phyloP scores from a whole-genome alignment of 176 grass and related monocot genomes.

The Neostapfia colusana region DNA sequence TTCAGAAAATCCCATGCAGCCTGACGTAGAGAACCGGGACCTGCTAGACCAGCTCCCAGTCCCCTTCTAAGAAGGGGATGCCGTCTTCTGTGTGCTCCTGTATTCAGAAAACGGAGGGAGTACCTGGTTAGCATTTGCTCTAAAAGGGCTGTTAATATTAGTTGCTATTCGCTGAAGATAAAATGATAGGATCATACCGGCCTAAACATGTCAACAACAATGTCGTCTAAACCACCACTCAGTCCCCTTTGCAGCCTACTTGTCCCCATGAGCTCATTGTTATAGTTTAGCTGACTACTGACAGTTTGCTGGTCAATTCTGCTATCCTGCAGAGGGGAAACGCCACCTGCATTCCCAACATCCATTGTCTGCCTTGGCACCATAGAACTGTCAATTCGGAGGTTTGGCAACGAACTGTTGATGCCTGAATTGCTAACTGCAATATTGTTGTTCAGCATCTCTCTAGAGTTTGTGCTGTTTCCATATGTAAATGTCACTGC shows the following conservation, averaged over 20 bases:
- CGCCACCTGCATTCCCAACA: constrained; percentile 26
- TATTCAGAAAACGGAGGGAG: no score
- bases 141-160: not conserved
- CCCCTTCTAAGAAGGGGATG: constrained; percentile 35
- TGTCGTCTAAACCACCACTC: constrained; percentile 56
- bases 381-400: constrained; percentile 33
- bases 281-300: constrained; percentile 37
- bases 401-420: constrained; percentile 52
- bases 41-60: constrained; percentile 53
- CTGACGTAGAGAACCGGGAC: not conserved
- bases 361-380: constrained; percentile 40
- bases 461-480: constrained; percentile 40
- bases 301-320: constrained; percentile 40
- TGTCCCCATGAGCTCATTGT: constrained; percentile 47
- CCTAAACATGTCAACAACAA: constrained; percentile 59
- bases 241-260: constrained; percentile 48
- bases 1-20: constrained; percentile 24
- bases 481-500: constrained; percentile 40
- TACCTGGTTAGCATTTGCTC: not conserved
- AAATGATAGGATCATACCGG: constrained; percentile 44
- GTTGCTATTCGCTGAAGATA: not conserved
- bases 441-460: constrained; percentile 46
- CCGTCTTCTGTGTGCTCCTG: constrained; percentile 33
- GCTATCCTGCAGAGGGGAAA: constrained; percentile 32
- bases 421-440: constrained; percentile 48